Evolutionary conservation across 306 rosid genomes (phyloP).

Genomic region (barrel medic (Medicago truncatula)): MtrunA17r5.0-ANR NC_053042.1:45313001-45313500

Average conservation of each 20-base stretch:
- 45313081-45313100: conserved; percentile 51
- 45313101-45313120: conserved; percentile 48
- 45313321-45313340: conserved; percentile 48
- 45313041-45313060: conserved; percentile 48
- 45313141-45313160: conserved; percentile 55
- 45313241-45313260: conserved; percentile 48
- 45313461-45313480: conserved; percentile 51
- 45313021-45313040: conserved; percentile 55
- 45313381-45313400: conserved; percentile 47
- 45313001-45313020: conserved; percentile 51
- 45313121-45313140: conserved; percentile 52
- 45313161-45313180: conserved; percentile 51
- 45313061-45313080: conserved; percentile 41
- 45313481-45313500: conserved; percentile 57
- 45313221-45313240: conserved; percentile 59
- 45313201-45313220: conserved; percentile 12
- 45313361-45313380: neutral
- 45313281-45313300: neutral
- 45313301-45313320: conserved; percentile 60
- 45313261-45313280: conserved; percentile 53
- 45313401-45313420: conserved; percentile 54
- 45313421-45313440: conserved; percentile 53
- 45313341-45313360: conserved; percentile 56
- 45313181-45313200: conserved; percentile 38
- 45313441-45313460: conserved; percentile 49